phyloP scores from a whole-genome alignment of 2,329 filamentous ascomycete species.

The Verticillium longisporum region DNA sequence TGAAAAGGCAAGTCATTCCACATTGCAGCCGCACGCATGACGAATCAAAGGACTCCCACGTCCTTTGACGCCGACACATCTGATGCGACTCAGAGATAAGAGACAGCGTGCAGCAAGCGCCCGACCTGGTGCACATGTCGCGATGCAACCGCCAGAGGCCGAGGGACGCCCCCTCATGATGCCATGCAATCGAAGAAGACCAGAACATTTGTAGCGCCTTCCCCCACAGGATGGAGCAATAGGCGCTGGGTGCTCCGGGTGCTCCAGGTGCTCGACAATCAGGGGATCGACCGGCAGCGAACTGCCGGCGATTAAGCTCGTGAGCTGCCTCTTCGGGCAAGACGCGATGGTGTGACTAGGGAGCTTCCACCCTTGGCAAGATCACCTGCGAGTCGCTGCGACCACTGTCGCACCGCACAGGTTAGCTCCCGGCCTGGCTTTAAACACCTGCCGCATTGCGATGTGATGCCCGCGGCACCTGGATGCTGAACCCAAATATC shows the following conservation, averaged over 20 bases:
- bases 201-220: no score
- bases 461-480: not conserved
- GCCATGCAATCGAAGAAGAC: no score
- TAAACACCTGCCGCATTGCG: not conserved
- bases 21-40: no score
- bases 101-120: no score
- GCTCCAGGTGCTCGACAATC: not conserved
- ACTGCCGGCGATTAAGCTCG: not conserved
- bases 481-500: not conserved
- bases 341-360: not conserved
- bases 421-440: not conserved
- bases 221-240: not conserved
- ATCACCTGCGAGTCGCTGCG: not conserved
- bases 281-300: not conserved
- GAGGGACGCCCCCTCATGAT: no score
- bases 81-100: no score
- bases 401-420: not conserved
- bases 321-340: not conserved
- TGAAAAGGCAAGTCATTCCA: no score
- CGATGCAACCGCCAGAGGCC: no score
- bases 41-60: no score
- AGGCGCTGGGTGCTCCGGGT: not conserved
- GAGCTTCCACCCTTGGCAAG: not conserved
- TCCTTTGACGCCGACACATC: no score
- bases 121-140: no score